Base-by-base conservation (phyloP, 257 asterid genomes). In the Nicotiana otophora region DNA sequence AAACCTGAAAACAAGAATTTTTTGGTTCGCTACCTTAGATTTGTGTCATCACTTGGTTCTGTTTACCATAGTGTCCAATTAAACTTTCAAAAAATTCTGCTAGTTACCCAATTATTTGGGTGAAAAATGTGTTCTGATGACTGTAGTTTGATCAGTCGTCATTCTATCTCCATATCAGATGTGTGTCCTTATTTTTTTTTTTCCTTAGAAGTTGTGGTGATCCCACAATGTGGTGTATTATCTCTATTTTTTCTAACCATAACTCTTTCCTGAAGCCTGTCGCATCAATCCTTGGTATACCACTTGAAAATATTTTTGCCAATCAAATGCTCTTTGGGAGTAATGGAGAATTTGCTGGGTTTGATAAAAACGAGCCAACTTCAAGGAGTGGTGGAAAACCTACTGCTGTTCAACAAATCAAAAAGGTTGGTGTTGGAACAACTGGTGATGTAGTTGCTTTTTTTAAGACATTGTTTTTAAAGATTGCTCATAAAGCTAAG, bases 371-470 rank as follows among this genome's bases (percentile, higher is more conserved):
- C 10, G 97, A 92, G 91, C 97, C 94, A 20, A 96, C 99, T 60
- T 95, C 98, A 84, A 91, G 96, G 82, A 91, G 96, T 66, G 99
- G 97, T 80, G 98, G 98, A 72, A 96, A 96, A 86, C 95, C 99
- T 68, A 82, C 82, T 84, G 99, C 96, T 26, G 99, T 96, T 86
- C 91, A 89, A 86, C 94, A 91, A 65, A 84, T 96, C 85, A 86
- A 94, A 82, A 92, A 92, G 96, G 99, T 94, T 75, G 70, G 92
- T 66, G 34, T 28, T 57, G 4, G 12, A 6, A 54, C 65, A 31
- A 20, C n/a, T 34, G 64, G 33, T 62, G 60, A 81, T 28, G 28
- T 28, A 17, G 8, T 65, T n/a, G 78, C 16, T 63, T 61, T 33
- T 31, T 31, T 57, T 30, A 64, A 39, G 81, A 74, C 42, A 67